Evolutionary conservation across 192 early-diverging fungal genomes (phyloP).

Genomic region (Backusella psychrophila): DNA sequence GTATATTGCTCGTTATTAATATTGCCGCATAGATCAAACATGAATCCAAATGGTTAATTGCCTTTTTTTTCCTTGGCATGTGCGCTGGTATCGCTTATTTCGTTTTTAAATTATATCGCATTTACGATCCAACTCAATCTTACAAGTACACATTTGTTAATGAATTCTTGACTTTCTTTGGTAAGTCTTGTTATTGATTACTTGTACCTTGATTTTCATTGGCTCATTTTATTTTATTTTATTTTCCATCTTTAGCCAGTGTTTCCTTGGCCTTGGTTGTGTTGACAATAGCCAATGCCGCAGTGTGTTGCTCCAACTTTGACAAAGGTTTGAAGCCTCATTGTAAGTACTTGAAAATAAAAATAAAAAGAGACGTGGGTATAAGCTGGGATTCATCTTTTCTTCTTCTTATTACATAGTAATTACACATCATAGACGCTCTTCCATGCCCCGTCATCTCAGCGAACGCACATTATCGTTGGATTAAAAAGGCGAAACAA

Average conservation of each 20-base stretch:
- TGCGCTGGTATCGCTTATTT: conserved; percentile 65
- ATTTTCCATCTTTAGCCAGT: conserved; percentile 14
- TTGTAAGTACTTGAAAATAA: conserved; percentile 34
- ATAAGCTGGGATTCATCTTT: not conserved
- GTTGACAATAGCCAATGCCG: conserved; percentile 49
- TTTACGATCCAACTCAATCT: conserved; percentile 42
- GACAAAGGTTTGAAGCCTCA: conserved; percentile 59
- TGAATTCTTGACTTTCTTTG: conserved; percentile 71
- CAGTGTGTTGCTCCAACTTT: conserved; percentile 61
- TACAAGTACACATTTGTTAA: conserved; percentile 47
- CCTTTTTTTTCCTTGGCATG: conserved; percentile 57
- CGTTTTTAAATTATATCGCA: conserved; percentile 63
- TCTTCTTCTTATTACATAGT: not conserved
- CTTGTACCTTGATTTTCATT: not conserved
- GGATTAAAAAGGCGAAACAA: not conserved
- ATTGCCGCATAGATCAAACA: conserved; percentile 44
- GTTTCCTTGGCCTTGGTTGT: conserved; percentile 43
- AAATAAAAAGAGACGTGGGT: too few relatives aligned
- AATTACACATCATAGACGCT: not conserved
- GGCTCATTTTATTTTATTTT: not conserved
- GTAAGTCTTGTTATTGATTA: conserved; percentile 38
- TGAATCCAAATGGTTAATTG: conserved; percentile 63
- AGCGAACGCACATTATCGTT: conserved; percentile 9
- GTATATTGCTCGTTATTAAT: not conserved
- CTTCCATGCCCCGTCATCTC: conserved; percentile 8